Conservation (phyloP, 139 green algal genomes). For the Picocystis salinarum region DNA sequence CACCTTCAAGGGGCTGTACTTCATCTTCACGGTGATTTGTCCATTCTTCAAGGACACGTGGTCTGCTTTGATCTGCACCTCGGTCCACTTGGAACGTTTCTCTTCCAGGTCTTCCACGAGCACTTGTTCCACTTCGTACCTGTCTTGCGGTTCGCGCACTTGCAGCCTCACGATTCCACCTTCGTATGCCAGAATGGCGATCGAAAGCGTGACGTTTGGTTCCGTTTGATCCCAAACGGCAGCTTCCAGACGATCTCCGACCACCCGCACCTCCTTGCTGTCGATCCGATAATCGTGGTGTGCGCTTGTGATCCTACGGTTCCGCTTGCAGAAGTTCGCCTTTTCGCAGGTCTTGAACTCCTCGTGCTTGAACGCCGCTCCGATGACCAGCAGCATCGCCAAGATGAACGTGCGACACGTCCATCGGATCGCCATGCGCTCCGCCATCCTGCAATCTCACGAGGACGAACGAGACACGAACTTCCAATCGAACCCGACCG, state of each 20-base stretch:
- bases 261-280: background rate
- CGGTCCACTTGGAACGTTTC: background rate
- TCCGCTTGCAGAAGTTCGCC: conserved; percentile 61
- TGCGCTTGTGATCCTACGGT: conserved; percentile 18
- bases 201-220: conserved; percentile 19
- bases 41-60: conserved; percentile 3
- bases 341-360: conserved; percentile 55
- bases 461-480: no score
- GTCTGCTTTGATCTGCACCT: background rate
- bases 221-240: no score
- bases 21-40: conserved; percentile 20
- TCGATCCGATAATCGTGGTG: no score
- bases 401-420: no score
- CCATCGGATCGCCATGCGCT: no score
- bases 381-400: background rate
- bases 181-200: conserved; percentile 42
- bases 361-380: conserved; percentile 1
- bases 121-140: conserved; percentile 59
- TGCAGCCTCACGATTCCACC: conserved; percentile 43
- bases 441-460: no score
- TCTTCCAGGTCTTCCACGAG: conserved; percentile 20
- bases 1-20: conserved; percentile 39
- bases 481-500: no score
- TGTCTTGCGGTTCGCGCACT: conserved; percentile 39
- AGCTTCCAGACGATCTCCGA: background rate